Evolutionary conservation across 495 filamentous ascomycete genomes (phyloP).

Genomic region (Annulohypoxylon maeteangense): DNA sequence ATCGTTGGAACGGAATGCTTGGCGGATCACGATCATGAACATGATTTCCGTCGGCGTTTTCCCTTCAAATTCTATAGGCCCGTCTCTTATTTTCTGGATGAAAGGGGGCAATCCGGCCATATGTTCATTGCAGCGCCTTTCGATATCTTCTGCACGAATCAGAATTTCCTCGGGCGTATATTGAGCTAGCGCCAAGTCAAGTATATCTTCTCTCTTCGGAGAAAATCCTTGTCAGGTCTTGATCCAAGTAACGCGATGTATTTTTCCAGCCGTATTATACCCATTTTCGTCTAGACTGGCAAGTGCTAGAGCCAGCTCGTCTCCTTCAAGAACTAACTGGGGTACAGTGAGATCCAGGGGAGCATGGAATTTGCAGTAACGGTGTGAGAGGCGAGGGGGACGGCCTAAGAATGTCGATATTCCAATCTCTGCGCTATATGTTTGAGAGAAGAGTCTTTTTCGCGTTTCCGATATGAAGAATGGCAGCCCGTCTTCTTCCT

Average conservation of each 20-base stretch:
- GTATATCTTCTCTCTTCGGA: constrained; percentile 44
- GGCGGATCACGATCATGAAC: constrained; percentile 46
- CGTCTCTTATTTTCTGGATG: constrained; percentile 49
- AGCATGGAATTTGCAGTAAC: constrained; percentile 46
- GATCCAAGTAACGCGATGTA: constrained; percentile 44
- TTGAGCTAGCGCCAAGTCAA: constrained; percentile 44
- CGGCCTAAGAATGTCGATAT: constrained; percentile 45
- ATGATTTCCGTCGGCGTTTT: constrained; percentile 49
- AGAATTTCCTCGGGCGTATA: constrained; percentile 49
- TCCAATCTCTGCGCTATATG: constrained; percentile 44
- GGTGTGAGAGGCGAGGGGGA: constrained; percentile 45
- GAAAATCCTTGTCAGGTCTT: constrained; percentile 44
- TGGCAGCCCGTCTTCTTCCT: constrained; percentile 37
- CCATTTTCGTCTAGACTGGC: constrained; percentile 45
- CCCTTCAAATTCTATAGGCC: constrained; percentile 40
- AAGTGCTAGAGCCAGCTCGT: constrained; percentile 38
- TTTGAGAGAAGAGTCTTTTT: constrained; percentile 33
- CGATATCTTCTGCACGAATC: constrained; percentile 47
- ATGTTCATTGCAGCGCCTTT: constrained; percentile 48
- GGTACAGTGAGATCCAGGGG: constrained; percentile 43
- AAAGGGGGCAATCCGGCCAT: constrained; percentile 53
- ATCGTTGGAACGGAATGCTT: constrained; percentile 57
- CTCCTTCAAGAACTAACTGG: constrained; percentile 37
- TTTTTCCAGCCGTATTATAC: constrained; percentile 39
- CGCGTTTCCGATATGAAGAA: constrained; percentile 46